Evolutionary conservation across 805 yeast genomes (phyloP).

Genomic region (Metschnikowia continentalis): DNA sequence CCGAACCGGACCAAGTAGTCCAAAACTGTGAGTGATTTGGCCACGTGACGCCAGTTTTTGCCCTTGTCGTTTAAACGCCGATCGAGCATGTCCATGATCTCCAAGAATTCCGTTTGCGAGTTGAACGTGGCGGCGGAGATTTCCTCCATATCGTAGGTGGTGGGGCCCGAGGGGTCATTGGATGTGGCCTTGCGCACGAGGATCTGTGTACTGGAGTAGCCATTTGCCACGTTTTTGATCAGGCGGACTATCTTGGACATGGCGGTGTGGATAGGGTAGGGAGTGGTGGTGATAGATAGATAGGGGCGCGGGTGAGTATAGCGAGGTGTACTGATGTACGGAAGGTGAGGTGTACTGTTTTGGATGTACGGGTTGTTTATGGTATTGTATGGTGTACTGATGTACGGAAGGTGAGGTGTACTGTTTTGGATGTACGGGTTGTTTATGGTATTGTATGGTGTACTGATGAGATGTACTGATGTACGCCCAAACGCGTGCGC

Average conservation of each 20-base stretch:
- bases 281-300: not conserved
- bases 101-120: slow-evolving; percentile 66
- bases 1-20: slow-evolving; percentile 85
- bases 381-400: not conserved
- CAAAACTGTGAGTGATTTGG: slow-evolving; percentile 83
- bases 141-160: slow-evolving; percentile 76
- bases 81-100: slow-evolving; percentile 92
- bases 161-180: slow-evolving; percentile 84
- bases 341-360: not conserved
- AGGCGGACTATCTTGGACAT: slow-evolving; percentile 84
- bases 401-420: not conserved
- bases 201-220: slow-evolving; percentile 81
- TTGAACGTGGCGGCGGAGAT: slow-evolving; percentile 71
- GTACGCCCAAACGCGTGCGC: not conserved
- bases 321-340: not conserved
- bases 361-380: not conserved
- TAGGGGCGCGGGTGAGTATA: slow-evolving; percentile 1
- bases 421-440: not conserved
- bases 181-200: slow-evolving; percentile 90
- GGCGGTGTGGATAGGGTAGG: not conserved
- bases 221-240: slow-evolving; percentile 84
- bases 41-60: slow-evolving; percentile 94
- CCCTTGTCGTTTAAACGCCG: slow-evolving; percentile 92
- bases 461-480: not conserved
- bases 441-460: too few relatives aligned